Base-by-base conservation (phyloP, 192 early-diverging fungal species). In the Backusella tuberculispora region DNA sequence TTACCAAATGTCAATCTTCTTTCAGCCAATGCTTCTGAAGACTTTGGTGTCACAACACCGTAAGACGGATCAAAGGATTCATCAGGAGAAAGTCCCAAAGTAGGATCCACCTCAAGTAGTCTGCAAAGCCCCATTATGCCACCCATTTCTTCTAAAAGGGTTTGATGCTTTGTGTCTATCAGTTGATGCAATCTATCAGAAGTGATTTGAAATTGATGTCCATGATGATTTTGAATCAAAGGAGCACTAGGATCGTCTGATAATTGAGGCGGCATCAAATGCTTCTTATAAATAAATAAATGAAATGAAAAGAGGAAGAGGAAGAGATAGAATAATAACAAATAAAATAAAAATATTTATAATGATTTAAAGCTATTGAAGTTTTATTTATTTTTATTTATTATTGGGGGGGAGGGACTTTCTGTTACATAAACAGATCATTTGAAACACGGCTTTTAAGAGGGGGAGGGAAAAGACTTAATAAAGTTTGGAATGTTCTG, bases 61-160 rank as follows among this genome's bases (percentile, higher is more conserved):
- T 71, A 75, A 40, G 29, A 77, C 13, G 63, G 46, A 40, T 77
- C 70, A 42, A 63, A 66, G 3, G 63, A 65, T 60, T 88, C 87
- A 63, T 88, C 87, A 21, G 84, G 72, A 34, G 43, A 72, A 26
- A 93, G 84, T 19, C 92, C 92, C 15, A 84, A 71, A 10, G 78
- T 79, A 73, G 91, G 88, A 66, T 93, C 88, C 0, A 93, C 91
- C 43, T 79, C 76, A 14, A 93, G 85, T 43, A 78, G 81, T 72
- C 88, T 73, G 76, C 88, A 88, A 48, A 93, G 82, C 68, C 81
- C 74, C 8, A 82, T 80, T 9, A 85, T 72, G 4, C 92, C 92
- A 47, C 92, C 92, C 53, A 60, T 60, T 12, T 60, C 53, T 3
- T 60, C 53, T 60, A 60, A 12, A 3, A 60, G 21, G 21, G 53